Conservation (phyloP, 2,329 filamentous ascomycete species). For the Trichoderma aggressivum region DNA sequence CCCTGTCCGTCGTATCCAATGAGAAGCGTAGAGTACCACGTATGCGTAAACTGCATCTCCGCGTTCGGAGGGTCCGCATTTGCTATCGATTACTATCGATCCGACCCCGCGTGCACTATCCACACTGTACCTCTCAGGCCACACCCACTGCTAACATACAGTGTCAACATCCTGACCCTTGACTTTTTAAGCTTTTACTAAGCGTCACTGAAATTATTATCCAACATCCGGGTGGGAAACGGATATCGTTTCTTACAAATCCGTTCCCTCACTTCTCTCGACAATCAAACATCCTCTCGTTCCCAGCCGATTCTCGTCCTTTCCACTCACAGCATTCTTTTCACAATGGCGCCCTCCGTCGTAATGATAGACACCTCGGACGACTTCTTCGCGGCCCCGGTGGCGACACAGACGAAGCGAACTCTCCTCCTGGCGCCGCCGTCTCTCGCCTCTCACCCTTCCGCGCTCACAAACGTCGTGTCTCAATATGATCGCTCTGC, state of each 20-base stretch:
- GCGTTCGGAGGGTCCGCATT: conserved; percentile 15
- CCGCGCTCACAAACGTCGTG: conserved; percentile 69
- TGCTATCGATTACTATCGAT: conserved; percentile 17
- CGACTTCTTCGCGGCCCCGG: conserved; percentile 43
- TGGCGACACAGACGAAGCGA: conserved; percentile 41
- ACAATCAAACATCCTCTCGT: background rate
- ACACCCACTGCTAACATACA: background rate
- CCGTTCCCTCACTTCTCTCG: background rate
- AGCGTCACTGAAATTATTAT: conserved; percentile 13
- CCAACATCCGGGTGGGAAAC: background rate
- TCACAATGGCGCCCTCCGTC: conserved; percentile 49
- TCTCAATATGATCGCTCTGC: conserved; percentile 67
- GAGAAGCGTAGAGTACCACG: background rate
- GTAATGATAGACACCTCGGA: conserved; percentile 54
- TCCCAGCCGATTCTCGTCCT: background rate
- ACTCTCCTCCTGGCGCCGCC: conserved; percentile 87
- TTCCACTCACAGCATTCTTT: background rate
- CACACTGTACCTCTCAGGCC: background rate
- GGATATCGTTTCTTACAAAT: conserved; percentile 13
- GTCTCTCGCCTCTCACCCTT: conserved; percentile 81
- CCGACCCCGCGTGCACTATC: conserved; percentile 1
- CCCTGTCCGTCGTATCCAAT: background rate
- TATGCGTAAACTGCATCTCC: conserved; percentile 11
- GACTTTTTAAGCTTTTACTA: conserved; percentile 15
- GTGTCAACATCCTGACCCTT: background rate